phyloP scores from a whole-genome alignment of 2,329 filamentous ascomycete species.

The Verticillium zaregamsianum region DNA sequence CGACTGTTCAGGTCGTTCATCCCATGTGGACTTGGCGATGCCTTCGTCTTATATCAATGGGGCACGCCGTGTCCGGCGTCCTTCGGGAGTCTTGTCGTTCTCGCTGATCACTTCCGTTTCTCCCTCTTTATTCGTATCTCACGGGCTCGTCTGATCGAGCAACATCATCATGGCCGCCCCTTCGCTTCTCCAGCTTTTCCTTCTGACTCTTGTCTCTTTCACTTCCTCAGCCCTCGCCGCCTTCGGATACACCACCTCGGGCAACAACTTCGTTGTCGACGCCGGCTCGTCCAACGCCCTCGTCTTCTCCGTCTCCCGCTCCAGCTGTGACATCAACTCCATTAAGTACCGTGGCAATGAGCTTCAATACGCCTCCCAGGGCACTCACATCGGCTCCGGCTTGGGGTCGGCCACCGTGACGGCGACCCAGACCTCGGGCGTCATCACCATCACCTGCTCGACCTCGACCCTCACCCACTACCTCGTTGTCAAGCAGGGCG shows the following conservation, averaged over 20 bases:
- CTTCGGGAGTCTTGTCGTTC: background rate
- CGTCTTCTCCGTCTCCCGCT: constrained; percentile 44
- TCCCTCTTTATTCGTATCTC: background rate
- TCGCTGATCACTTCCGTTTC: background rate
- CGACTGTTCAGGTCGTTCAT: background rate
- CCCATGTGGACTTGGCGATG: background rate
- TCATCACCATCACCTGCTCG: constrained; percentile 58
- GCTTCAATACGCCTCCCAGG: constrained; percentile 48
- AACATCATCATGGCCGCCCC: constrained; percentile 7
- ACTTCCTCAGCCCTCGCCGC: constrained; percentile 29
- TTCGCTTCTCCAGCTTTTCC: constrained; percentile 7
- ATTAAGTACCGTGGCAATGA: constrained; percentile 57
- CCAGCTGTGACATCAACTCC: constrained; percentile 60
- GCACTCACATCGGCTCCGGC: constrained; percentile 55
- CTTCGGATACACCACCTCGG: constrained; percentile 36
- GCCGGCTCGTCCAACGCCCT: constrained; percentile 44
- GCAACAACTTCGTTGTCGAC: constrained; percentile 40
- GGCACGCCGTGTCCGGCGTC: background rate
- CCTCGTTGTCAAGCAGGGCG: constrained; percentile 56
- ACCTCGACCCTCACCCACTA: constrained; percentile 61
- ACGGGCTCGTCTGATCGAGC: background rate
- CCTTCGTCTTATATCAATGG: background rate
- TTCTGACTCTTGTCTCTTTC: constrained; percentile 20
- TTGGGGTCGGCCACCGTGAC: constrained; percentile 55
- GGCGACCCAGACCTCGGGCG: constrained; percentile 35